Percentiles rank a stretch among this genome's conserved stretches.
These are phyloP conservation scores for Gorgonomyces haynaldii DNA, from an alignment of 192 early-diverging fungal species.

Conservation along the genomic window DNA sequence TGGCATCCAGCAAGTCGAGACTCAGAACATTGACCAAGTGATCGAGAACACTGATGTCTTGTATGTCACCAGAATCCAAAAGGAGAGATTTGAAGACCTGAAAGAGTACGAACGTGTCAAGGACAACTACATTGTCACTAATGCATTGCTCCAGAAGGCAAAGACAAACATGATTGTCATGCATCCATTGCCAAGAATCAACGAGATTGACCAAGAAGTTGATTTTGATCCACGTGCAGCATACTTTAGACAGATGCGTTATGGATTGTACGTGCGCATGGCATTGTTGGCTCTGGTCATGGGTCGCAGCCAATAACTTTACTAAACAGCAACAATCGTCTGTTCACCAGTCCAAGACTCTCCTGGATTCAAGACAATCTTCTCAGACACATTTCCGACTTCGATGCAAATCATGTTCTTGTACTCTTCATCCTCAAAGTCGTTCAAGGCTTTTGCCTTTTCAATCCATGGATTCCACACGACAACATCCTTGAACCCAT, in stretches of 20 bases:
- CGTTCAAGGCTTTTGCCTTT: constrained; percentile 76
- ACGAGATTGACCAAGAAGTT: constrained; percentile 93
- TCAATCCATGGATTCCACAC: constrained; percentile 97
- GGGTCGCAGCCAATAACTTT: constrained; percentile 19
- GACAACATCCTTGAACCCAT: constrained; percentile 39
- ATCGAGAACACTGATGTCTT: constrained; percentile 85
- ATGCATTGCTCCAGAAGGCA: constrained; percentile 69
- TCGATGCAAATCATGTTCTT: constrained; percentile 86
- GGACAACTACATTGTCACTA: constrained; percentile 74
- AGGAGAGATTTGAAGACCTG: constrained; percentile 72
- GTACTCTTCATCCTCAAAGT: constrained; percentile 83
- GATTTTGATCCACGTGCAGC: constrained; percentile 95
- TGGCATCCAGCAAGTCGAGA: constrained; percentile 56
- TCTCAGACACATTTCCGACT: constrained; percentile 34
- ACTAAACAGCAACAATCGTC: constrained; percentile 30
- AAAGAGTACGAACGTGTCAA: constrained; percentile 74
- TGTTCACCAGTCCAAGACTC: constrained; percentile 65
- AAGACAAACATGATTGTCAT: constrained; percentile 97
- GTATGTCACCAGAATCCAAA: constrained; percentile 94
- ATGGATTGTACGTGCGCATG: constrained; percentile 97
- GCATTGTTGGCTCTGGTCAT: constrained; percentile 77
- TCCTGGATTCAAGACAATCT: constrained; percentile 50
- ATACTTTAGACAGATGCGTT: constrained; percentile 97
- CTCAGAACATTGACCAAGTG: constrained; percentile 57
- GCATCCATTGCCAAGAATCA: constrained; percentile 83